Percentiles rank a stretch among this genome's conserved stretches.
phyloP scores from a whole-genome alignment of 306 rosid species.

The Hippophae rhamnoides region DNA sequence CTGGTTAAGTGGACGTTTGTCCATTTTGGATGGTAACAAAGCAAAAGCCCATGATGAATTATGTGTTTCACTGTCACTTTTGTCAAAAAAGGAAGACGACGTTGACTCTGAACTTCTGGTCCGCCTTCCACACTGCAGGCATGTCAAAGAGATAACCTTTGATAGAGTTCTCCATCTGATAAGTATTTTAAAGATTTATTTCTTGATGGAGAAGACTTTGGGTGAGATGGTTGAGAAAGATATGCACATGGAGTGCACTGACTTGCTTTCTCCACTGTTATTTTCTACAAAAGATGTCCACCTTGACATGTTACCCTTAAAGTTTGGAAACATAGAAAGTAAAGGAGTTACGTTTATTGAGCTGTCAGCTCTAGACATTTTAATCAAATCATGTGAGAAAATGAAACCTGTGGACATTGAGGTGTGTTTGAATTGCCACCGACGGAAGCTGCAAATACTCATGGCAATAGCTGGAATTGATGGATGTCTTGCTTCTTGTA shows the following conservation, averaged over 20 bases:
- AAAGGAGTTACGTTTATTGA: slow-evolving; percentile 54
- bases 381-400: slow-evolving; percentile 80
- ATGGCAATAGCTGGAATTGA: slow-evolving; percentile 63
- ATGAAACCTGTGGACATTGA: slow-evolving; percentile 57
- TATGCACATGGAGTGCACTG: slow-evolving; percentile 54
- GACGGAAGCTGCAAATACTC: slow-evolving; percentile 74
- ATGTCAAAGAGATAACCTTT: slow-evolving; percentile 54
- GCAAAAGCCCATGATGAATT: slow-evolving; percentile 75
- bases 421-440: slow-evolving; percentile 65
- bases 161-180: slow-evolving; percentile 75
- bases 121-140: slow-evolving; percentile 61
- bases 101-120: slow-evolving; percentile 37
- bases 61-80: slow-evolving; percentile 54
- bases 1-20: slow-evolving; percentile 91
- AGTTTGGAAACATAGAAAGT: slow-evolving; percentile 39
- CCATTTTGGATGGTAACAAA: slow-evolving; percentile 64
- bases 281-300: slow-evolving; percentile 58
- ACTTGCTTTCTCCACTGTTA: slow-evolving; percentile 79
- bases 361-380: slow-evolving; percentile 74
- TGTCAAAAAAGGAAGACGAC: slow-evolving; percentile 35
- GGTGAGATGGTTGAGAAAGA: slow-evolving; percentile 66
- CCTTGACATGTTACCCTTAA: slow-evolving; percentile 50
- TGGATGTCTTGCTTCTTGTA: slow-evolving; percentile 43
- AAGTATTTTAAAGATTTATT: slow-evolving; percentile 67
- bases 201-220: slow-evolving; percentile 76